phyloP scores from a whole-genome alignment of 148 eudicot species.

The Beta vulgaris region DNA sequence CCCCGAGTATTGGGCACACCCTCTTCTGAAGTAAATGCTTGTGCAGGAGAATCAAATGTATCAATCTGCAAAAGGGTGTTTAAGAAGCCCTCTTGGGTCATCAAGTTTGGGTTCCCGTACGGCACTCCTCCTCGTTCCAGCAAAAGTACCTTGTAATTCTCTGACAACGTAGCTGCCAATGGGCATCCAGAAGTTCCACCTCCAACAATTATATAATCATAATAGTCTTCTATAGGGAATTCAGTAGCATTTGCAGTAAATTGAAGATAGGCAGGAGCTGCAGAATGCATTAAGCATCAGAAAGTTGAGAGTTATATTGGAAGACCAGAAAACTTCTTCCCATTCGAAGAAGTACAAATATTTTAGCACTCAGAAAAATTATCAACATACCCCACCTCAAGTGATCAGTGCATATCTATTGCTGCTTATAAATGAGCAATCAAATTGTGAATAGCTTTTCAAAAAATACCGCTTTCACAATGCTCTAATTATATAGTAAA shows the following conservation, averaged over 20 bases:
- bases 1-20: slow-evolving; percentile 96
- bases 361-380: background rate
- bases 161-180: slow-evolving; percentile 73
- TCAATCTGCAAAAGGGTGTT: slow-evolving; percentile 51
- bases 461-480: background rate
- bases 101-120: slow-evolving; percentile 54
- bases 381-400: background rate
- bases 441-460: background rate
- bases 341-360: background rate
- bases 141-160: slow-evolving; percentile 52
- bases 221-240: slow-evolving; percentile 61
- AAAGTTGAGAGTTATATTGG: background rate
- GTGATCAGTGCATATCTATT: background rate
- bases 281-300: slow-evolving; percentile 9
- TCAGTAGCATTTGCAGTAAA: slow-evolving; percentile 70
- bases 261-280: slow-evolving; percentile 69
- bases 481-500: background rate
- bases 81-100: slow-evolving; percentile 78
- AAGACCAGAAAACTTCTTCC: background rate
- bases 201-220: slow-evolving; percentile 78
- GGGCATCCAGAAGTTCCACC: slow-evolving; percentile 96
- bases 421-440: background rate
- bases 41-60: slow-evolving; percentile 60
- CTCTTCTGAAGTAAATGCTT: slow-evolving; percentile 82
- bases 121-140: slow-evolving; percentile 85